Evolutionary conservation across 805 yeast genomes (phyloP).

Genomic region (Suhomyces faveliae): DNA sequence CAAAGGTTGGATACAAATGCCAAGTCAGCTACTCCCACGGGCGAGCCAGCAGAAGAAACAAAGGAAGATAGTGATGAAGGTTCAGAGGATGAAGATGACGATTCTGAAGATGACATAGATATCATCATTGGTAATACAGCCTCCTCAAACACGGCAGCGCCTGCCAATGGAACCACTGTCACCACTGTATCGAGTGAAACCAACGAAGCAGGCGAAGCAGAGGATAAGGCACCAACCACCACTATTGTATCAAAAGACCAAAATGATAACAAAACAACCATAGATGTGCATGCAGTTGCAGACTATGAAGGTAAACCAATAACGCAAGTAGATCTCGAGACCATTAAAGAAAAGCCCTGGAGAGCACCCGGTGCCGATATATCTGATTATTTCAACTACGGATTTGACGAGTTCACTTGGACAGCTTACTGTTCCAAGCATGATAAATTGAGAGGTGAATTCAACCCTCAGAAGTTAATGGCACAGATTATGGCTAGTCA

Average conservation of each 20-base stretch:
- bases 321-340: conserved; percentile 75
- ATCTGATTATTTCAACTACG: conserved; percentile 92
- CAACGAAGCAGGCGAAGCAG: conserved; percentile 10
- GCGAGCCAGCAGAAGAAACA: conserved; percentile 12
- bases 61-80: conserved; percentile 40
- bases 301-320: conserved; percentile 77
- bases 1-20: conserved; percentile 23
- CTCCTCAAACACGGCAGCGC: conserved; percentile 19
- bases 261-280: conserved; percentile 40
- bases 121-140: conserved; percentile 60
- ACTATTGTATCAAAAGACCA: conserved; percentile 33
- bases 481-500: conserved; percentile 52
- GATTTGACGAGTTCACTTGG: conserved; percentile 97
- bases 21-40: conserved; percentile 7
- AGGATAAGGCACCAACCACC: conserved; percentile 29
- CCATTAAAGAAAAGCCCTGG: conserved; percentile 95
- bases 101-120: conserved; percentile 71
- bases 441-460: conserved; percentile 75
- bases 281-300: conserved; percentile 72
- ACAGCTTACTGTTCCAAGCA: conserved; percentile 86
- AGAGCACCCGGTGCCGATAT: conserved; percentile 95
- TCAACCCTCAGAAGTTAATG: conserved; percentile 78
- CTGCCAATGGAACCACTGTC: neutral
- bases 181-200: conserved; percentile 18
- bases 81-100: conserved; percentile 46